These are phyloP conservation scores for Selaginella moellendorffii DNA, from an alignment of 75 land plant species.

Conservation along the genomic window DNA sequence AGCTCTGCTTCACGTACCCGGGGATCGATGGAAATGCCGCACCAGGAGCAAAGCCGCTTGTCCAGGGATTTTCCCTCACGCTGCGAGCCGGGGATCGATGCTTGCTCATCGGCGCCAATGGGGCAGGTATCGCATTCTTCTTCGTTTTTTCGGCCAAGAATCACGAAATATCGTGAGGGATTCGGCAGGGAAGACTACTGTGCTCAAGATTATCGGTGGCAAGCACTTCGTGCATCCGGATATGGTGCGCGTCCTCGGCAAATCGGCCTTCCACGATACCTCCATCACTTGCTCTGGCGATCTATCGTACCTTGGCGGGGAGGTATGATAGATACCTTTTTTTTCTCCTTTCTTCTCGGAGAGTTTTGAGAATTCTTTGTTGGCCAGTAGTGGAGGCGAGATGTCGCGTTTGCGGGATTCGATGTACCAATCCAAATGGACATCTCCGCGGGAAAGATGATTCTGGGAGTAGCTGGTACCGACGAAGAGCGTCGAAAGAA, in stretches of 20 bases:
- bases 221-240: slow-evolving; percentile 91
- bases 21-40: slow-evolving; percentile 95
- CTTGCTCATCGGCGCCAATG: slow-evolving; percentile 94
- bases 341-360: too few relatives aligned
- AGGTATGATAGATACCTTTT: too few relatives aligned
- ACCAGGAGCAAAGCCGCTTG: slow-evolving; percentile 65
- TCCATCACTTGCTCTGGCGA: slow-evolving; percentile 62
- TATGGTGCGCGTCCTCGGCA: slow-evolving; percentile 78
- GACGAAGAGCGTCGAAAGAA: neutral
- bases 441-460: slow-evolving; percentile 92
- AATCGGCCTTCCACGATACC: slow-evolving; percentile 95
- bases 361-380: neutral
- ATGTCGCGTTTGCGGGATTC: slow-evolving; percentile 96
- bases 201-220: slow-evolving; percentile 80
- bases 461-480: slow-evolving; percentile 32
- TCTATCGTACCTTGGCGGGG: slow-evolving; percentile 81
- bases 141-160: neutral
- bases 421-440: slow-evolving; percentile 95
- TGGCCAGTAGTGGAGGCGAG: slow-evolving; percentile 78
- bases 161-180: slow-evolving; percentile 1
- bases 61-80: slow-evolving; percentile 58
- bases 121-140: slow-evolving; percentile 44
- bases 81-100: slow-evolving; percentile 75
- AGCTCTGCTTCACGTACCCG: slow-evolving; percentile 79
- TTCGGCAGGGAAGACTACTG: slow-evolving; percentile 72